Base-by-base conservation (phyloP, 2,329 filamentous ascomycete genomes). In the Fusarium coffeatum region DNA sequence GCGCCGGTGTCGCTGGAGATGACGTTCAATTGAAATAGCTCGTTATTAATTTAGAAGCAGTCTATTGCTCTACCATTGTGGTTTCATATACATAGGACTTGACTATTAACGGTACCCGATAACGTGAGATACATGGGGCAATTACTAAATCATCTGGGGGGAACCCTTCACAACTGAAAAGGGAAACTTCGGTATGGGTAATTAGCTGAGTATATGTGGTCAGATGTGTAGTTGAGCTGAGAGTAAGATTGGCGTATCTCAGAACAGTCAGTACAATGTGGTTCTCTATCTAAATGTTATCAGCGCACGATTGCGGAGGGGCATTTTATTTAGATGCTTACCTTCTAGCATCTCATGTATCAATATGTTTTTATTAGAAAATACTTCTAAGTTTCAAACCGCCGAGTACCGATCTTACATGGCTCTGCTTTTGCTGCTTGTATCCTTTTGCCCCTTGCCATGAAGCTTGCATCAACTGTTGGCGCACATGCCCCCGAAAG, bases 341-440 rank as follows among this genome's bases (percentile, higher is more conserved):
- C 16, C 6, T n/a, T 37, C 9, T 6, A 11, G 34, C 6, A n/a
- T n/a, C 6, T n/a, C 10, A 6, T n/a, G 5, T 5, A 16, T 18
- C 2, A 10, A 1, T 10, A 6, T 10, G 16, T 5, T 18, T 18
- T n/a, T n/a, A n/a, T 11, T n/a, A 0, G 11, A 37, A 6, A 10
- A 37, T 16, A 37, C 34, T 1, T 11, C 34, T 16, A 18, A n/a
- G 16, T 18, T 10, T 37, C 7, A 6, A 5, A 37, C 3, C 5
- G 5, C 34, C 34, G 34, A n/a, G 9, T 18, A n/a, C 16, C 16
- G 16, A 18, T 37, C 16, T 9, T 37, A 3, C 18, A 37, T 18
- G 34, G 16, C 34, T 37, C 34, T 18, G 9, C 34, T 11, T 37
- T 37, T 37, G 16, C 34, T 37, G 34, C 34, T 37, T n/a, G 34